Conservation (phyloP, 2,329 filamentous ascomycete species). For the Epichloe uncinata region DNA sequence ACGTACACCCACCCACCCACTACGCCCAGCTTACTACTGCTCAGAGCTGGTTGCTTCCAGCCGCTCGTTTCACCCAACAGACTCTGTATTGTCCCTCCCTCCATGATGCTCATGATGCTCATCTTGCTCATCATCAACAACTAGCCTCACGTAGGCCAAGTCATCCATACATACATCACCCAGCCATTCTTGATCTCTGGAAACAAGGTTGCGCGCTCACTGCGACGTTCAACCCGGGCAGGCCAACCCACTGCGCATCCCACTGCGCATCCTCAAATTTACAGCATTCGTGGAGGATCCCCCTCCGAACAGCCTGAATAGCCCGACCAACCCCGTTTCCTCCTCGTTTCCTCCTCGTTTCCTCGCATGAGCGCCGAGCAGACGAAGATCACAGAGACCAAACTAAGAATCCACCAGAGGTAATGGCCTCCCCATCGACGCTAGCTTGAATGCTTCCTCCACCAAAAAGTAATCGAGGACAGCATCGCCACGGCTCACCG, state of each 20-base stretch:
- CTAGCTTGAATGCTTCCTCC: constrained; percentile 3
- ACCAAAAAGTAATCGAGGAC: neutral
- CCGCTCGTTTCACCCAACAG: neutral
- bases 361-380: neutral
- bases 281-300: neutral
- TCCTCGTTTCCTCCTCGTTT: neutral
- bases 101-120: neutral
- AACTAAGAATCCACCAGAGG: neutral
- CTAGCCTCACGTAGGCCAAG: neutral
- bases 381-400: neutral
- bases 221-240: neutral
- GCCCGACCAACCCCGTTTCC: neutral
- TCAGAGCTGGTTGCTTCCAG: too few species aligned
- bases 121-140: neutral
- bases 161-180: neutral
- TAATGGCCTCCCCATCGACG: neutral
- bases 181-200: neutral
- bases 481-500: neutral
- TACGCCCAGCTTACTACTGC: too few species aligned
- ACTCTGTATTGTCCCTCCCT: neutral
- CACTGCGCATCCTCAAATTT: neutral
- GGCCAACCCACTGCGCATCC: neutral
- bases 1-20: too few species aligned
- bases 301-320: neutral
- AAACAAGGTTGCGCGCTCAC: neutral